Base-by-base conservation (phyloP, 257 asterid species). In the Solanum gracilifrons region DNA sequence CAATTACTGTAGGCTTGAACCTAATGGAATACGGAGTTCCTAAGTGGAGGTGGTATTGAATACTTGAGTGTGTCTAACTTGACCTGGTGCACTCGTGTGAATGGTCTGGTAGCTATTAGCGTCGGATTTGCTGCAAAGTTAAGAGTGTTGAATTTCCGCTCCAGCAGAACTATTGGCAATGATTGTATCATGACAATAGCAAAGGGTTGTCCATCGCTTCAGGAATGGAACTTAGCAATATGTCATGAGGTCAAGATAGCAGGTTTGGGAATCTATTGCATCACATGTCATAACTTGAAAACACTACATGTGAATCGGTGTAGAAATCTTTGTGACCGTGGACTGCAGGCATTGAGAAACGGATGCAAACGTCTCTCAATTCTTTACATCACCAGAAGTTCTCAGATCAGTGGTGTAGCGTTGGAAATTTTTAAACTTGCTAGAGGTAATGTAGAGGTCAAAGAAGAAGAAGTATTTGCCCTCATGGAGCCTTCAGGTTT, bases 271-370 rank as follows among this genome's bases (percentile, higher is more conserved):
- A 51, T 87, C 97, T 32, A 91, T 95, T 5, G 95, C 94, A 51
- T 35, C 82, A 3, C 84, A 92, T 80, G 98, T 27, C 48, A 71
- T 84, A 89, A 88, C 60, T 88, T 95, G 94, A 88, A 90, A 86
- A 89, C 89, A 27, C 94, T 95, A 72, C 98, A 95, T n/a, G 94
- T 94, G 89, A 95, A 94, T 86, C 82, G 95, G 27, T 95, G 98
- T 58, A 89, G 90, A 25, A 94, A 94, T 80, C 87, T 95, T 5
- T 85, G 90, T 66, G 98, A 94, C 73, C 88, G 64, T 74, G 96
- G 98, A 23, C 33, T 94, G 89, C 92, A 89, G 31, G 93, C 94
- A 15, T 25, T 95, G 86, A 87, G 92, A 43, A 88, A 87, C 13
- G 96, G 98, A 20, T 94, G 98, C 90, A 88, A n/a, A 85, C 82